These are phyloP conservation scores for Strobilomyces echinocephalus DNA, from an alignment of 768 basidiomycete genomes.

Conservation along the genomic window DNA sequence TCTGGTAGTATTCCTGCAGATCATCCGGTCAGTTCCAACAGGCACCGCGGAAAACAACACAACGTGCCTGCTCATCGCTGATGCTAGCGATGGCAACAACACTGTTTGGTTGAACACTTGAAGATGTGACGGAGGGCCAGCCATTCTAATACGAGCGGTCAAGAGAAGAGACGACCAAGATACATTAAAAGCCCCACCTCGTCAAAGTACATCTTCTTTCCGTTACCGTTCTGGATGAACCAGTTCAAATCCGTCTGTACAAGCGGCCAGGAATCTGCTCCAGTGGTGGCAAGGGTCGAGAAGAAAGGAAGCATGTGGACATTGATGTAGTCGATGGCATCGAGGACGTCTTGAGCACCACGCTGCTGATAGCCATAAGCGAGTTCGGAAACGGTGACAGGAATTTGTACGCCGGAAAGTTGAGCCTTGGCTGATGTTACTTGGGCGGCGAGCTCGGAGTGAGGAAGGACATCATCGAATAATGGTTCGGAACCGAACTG, in stretches of 20 bases:
- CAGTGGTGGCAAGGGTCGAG: constrained; percentile 32
- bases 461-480: constrained; percentile 37
- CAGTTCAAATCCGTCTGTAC: constrained; percentile 57
- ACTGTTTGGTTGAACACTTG: constrained; percentile 62
- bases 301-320: constrained; percentile 74
- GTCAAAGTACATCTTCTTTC: constrained; percentile 73
- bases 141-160: constrained; percentile 50
- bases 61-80: constrained; percentile 54
- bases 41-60: background rate
- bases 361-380: constrained; percentile 54
- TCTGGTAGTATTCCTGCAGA: constrained; percentile 46
- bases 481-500: constrained; percentile 74
- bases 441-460: background rate
- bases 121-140: constrained; percentile 66
- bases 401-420: constrained; percentile 42
- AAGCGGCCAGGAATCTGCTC: constrained; percentile 57
- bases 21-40: background rate
- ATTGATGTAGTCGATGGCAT: constrained; percentile 60
- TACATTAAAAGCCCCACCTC: constrained; percentile 40
- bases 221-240: constrained; percentile 58
- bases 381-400: constrained; percentile 65
- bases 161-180: background rate
- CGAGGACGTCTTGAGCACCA: constrained; percentile 51
- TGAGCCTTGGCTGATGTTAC: background rate
- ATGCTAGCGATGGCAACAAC: constrained; percentile 55